Conservation (phyloP, 805 yeast genomes). For the Komagataella phaffii region DNA sequence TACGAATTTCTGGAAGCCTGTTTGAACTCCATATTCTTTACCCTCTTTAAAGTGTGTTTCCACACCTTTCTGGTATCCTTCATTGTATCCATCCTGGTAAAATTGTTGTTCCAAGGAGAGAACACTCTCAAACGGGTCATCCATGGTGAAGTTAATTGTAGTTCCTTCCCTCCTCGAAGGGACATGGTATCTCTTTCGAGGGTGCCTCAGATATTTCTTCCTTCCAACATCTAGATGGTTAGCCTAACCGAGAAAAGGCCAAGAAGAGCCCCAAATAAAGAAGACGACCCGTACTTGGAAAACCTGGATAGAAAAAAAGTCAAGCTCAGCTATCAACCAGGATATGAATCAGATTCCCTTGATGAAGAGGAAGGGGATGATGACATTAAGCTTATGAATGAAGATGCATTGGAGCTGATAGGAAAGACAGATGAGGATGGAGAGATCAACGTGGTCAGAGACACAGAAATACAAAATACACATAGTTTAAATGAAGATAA, state of each 20-base stretch:
- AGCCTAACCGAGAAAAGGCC: neutral
- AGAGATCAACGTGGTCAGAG: conserved; percentile 5
- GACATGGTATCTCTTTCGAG: neutral
- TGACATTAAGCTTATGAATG: conserved; percentile 1
- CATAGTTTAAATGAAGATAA: conserved; percentile 1
- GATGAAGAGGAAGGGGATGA: conserved; percentile 10
- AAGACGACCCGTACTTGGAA: neutral
- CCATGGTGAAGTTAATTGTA: neutral
- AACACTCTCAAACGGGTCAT: conserved; percentile 28
- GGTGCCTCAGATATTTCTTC: neutral
- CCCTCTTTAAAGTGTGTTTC: conserved; percentile 60
- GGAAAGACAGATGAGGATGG: conserved; percentile 4
- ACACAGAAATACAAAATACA: conserved; percentile 1
- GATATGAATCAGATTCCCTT: conserved; percentile 11
- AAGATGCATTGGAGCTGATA: neutral
- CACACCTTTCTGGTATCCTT: conserved; percentile 54
- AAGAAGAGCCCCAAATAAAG: neutral
- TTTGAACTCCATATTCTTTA: conserved; percentile 70
- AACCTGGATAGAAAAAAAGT: conserved; percentile 5
- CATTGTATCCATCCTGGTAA: conserved; percentile 57
- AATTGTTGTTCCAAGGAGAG: conserved; percentile 47
- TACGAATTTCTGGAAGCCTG: conserved; percentile 59
- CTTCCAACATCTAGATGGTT: neutral
- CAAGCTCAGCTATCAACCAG: conserved; percentile 3
- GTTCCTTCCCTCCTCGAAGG: neutral